phyloP scores from a whole-genome alignment of 2,329 filamentous ascomycete species.

The Penicillium hesseltinei region DNA sequence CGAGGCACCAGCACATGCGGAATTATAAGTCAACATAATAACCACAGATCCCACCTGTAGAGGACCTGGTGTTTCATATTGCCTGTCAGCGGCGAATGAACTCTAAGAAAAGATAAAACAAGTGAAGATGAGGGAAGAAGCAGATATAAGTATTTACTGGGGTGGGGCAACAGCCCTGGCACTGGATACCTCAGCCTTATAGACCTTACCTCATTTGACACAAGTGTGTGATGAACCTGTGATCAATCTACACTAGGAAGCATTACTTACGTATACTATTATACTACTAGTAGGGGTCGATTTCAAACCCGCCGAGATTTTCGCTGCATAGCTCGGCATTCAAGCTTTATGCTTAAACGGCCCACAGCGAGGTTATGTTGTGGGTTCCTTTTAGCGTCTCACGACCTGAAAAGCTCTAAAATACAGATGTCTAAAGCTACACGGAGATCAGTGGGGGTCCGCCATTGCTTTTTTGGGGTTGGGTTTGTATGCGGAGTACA shows the following conservation, averaged over 20 bases:
- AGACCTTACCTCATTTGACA: slow-evolving; percentile 3
- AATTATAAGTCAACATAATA: no score
- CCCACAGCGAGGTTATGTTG: slow-evolving; percentile 16
- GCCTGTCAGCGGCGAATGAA: neutral
- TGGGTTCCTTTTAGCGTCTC: slow-evolving; percentile 8
- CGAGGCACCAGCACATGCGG: no score
- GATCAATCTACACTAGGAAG: neutral
- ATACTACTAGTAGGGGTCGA: neutral
- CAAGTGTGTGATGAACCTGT: neutral
- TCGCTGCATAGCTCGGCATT: slow-evolving; percentile 11
- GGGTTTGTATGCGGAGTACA: neutral
- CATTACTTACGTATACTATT: neutral
- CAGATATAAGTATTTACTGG: neutral
- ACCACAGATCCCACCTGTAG: neutral
- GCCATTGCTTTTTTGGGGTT: neutral
- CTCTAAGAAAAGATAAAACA: neutral
- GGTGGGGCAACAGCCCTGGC: neutral
- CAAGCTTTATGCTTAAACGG: slow-evolving; percentile 22
- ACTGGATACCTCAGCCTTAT: neutral
- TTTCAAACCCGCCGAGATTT: neutral
- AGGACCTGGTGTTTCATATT: no score
- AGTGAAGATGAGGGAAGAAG: neutral
- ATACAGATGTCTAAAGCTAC: neutral
- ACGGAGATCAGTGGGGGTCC: neutral
- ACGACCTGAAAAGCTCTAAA: neutral